Evolutionary conservation across 2,329 filamentous ascomycete genomes (phyloP).

Genomic region (Pseudogymnoascus sp.): DNA sequence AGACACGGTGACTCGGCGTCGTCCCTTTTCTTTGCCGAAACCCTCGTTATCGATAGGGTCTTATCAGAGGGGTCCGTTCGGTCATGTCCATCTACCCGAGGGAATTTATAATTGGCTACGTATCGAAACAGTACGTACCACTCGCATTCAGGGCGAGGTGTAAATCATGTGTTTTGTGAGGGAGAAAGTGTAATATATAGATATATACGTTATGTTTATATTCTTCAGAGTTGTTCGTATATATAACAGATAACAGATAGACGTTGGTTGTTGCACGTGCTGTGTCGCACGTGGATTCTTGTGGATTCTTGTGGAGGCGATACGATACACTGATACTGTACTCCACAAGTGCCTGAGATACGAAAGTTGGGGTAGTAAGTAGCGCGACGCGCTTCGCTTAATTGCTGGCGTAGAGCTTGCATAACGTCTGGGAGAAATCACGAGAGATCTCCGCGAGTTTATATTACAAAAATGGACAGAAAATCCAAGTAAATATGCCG

Average conservation of each 20-base stretch:
- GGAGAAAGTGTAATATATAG: not conserved
- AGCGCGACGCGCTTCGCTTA: not conserved
- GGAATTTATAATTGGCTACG: not conserved
- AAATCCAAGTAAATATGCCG: not conserved
- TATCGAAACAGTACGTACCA: not conserved
- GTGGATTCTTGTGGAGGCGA: not conserved
- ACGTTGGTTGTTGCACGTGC: not conserved
- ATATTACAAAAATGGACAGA: not conserved
- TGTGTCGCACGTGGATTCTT: not conserved
- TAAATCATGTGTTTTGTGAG: not conserved
- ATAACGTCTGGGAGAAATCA: not conserved
- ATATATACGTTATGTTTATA: not conserved
- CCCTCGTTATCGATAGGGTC: slow-evolving; percentile 8
- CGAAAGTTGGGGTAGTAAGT: not conserved
- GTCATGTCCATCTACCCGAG: slow-evolving; percentile 1
- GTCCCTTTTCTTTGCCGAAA: slow-evolving; percentile 8
- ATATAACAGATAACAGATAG: not conserved
- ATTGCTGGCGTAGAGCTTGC: not conserved
- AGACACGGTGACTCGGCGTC: not conserved
- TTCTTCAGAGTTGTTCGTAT: not conserved
- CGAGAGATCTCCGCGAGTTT: not conserved
- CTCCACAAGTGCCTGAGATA: not conserved
- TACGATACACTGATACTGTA: not conserved
- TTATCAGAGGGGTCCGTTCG: slow-evolving; percentile 7
- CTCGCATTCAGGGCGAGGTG: not conserved